These are phyloP conservation scores for Globisporangium orthogonon DNA, from an alignment of 352 stramenopile species.

Conservation along the genomic window DNA sequence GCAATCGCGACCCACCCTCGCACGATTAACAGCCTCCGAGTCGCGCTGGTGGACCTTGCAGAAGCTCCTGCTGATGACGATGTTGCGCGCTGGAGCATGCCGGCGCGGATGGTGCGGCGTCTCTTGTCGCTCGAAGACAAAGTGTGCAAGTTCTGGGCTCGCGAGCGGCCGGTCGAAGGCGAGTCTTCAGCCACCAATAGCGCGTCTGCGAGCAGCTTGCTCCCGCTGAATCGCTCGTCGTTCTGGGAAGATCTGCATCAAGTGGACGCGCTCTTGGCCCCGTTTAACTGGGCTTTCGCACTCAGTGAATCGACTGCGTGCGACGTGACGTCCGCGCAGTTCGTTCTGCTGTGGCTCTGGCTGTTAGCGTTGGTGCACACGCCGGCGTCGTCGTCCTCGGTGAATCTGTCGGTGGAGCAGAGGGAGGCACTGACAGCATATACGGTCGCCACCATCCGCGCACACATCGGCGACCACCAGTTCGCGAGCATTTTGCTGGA, in stretches of 20 bases:
- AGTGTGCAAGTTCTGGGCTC: constrained; percentile 15
- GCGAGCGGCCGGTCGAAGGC: neutral
- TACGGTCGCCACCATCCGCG: constrained; percentile 10
- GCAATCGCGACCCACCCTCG: constrained; percentile 4
- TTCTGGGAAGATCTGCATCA: constrained; percentile 30
- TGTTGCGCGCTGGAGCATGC: constrained; percentile 13
- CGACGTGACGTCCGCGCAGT: constrained; percentile 28
- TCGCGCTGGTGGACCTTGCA: neutral
- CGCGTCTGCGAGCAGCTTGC: neutral
- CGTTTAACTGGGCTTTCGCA: constrained; percentile 37
- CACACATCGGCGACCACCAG: constrained; percentile 22
- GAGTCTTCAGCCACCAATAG: too few relatives aligned
- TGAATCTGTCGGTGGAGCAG: constrained; percentile 12
- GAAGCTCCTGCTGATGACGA: neutral
- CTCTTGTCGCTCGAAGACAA: constrained; percentile 21
- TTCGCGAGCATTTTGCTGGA: constrained; percentile 43
- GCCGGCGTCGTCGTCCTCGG: neutral
- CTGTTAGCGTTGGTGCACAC: constrained; percentile 19
- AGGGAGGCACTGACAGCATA: constrained; percentile 7
- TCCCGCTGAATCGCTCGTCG: constrained; percentile 9
- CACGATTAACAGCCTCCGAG: neutral
- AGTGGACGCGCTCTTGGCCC: constrained; percentile 29
- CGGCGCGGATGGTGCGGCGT: constrained; percentile 17
- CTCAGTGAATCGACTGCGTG: constrained; percentile 23
- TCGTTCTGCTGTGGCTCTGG: constrained; percentile 44